Conservation (phyloP, 352 stramenopile genomes). For the Thalassiosira mediterranea region DNA sequence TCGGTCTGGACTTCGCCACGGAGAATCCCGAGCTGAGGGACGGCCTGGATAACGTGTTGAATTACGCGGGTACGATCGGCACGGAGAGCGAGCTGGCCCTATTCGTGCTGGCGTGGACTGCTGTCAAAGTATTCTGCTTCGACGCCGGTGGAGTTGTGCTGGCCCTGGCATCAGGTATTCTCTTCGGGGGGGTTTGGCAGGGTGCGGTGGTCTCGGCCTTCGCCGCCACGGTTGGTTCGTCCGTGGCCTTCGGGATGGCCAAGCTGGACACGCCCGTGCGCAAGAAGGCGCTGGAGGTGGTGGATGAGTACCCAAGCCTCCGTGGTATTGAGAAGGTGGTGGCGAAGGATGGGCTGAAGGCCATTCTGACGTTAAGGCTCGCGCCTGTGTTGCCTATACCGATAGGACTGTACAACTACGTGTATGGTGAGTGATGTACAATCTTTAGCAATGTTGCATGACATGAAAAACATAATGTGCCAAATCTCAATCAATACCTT, state of each 20-base stretch:
- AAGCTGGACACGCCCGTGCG: constrained; percentile 75
- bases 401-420: constrained; percentile 87
- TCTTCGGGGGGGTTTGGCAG: constrained; percentile 85
- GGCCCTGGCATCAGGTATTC: constrained; percentile 78
- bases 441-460: background rate
- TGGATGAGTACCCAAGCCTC: constrained; percentile 78
- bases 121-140: constrained; percentile 84
- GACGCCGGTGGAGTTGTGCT: constrained; percentile 83
- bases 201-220: constrained; percentile 77
- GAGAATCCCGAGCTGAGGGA: constrained; percentile 80
- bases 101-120: constrained; percentile 77
- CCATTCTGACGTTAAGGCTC: constrained; percentile 84
- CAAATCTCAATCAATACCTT: background rate
- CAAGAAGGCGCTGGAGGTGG: constrained; percentile 72
- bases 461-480: too few species aligned
- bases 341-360: constrained; percentile 84
- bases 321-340: constrained; percentile 85
- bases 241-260: constrained; percentile 72
- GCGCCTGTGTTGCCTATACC: constrained; percentile 86
- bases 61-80: constrained; percentile 54
- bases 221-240: constrained; percentile 79
- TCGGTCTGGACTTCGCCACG: constrained; percentile 82
- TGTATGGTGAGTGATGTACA: constrained; percentile 63
- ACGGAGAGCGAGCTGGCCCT: constrained; percentile 41
- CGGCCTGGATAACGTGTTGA: constrained; percentile 68